Evolutionary conservation across 2,329 filamentous ascomycete genomes (phyloP), one percentile per base, ranked within the genome.

Genomic region (Pseudodiploospora longispora): DNA sequence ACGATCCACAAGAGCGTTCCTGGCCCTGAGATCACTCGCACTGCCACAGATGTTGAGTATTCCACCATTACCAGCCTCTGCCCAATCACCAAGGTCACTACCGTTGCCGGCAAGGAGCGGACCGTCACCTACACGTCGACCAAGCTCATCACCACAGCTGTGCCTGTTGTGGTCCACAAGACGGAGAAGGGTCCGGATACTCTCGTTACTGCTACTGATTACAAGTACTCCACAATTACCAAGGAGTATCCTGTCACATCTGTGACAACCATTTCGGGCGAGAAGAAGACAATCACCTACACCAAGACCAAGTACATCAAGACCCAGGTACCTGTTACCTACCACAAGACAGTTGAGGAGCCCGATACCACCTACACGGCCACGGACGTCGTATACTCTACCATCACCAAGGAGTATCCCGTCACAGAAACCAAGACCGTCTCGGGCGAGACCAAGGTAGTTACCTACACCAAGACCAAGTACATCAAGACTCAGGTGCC

Each of bases 41-140:
- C 61, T 0, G 55, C 55, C 1, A 58, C 56, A 10, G 57, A 60
- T 30, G 57, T 64, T 8, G 59, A 58, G n/a, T 66, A 68, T 51
- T 62, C 59, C 5, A 71, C 67, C 27, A 41, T 65, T 36, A 75
- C 71, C 10, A 63, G 59, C 12, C 57, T 71, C 7, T 70, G 64
- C 55, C 69, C 70, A 12, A 53, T 71, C 10, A 72, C 69, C 3
- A 61, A 69, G 52, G 68, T 66, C 34, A 67, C 65, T 55, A 70
- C 67, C 1, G 43, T 72, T 4, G 62, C 54, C 27, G 73, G 73
- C 30, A 54, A 58, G 27, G 58, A 63, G 4, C 55, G 56, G 4
- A 57, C 60, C 30, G 63, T 63, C 10, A 59, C 64, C 32, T 52
- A 57, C 38, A 57, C 51, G 3, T 48, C 50, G 19, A 53, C 49